A percentile compares a stretch with the other conserved stretches of the same genome.
Conservation (phyloP, 306 rosid genomes). For the Neltuma alba region DNA sequence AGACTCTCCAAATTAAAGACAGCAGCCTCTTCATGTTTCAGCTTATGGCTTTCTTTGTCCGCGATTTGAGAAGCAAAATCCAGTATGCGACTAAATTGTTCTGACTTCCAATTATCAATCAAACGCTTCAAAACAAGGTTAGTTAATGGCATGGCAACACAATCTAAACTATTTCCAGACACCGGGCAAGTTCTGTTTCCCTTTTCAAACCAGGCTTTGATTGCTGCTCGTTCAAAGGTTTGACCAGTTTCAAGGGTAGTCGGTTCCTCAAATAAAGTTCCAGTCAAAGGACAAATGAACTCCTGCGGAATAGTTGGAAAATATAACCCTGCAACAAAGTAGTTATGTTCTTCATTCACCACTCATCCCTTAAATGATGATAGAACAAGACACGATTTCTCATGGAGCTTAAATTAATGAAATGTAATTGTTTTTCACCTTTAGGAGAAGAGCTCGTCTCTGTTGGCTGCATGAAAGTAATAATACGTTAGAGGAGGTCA, state of each 20-base stretch:
- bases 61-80: conserved; percentile 53
- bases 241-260: conserved; percentile 79
- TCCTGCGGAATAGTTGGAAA: conserved; percentile 61
- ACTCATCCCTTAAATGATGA: conserved; percentile 38
- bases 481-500: conserved; percentile 17
- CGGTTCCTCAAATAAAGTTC: conserved; percentile 73
- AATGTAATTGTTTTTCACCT: conserved; percentile 53
- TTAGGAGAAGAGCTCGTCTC: conserved; percentile 41
- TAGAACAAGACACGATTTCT: conserved; percentile 15
- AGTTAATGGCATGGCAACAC: conserved; percentile 53
- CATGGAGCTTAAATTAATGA: conserved; percentile 22
- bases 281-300: conserved; percentile 75
- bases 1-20: conserved; percentile 56
- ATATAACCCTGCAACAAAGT: conserved; percentile 53
- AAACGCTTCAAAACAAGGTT: conserved; percentile 72
- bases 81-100: conserved; percentile 47
- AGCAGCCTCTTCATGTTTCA: conserved; percentile 44
- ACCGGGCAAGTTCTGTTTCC: conserved; percentile 79
- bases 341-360: conserved; percentile 25
- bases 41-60: conserved; percentile 35
- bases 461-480: conserved; percentile 52
- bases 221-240: conserved; percentile 71
- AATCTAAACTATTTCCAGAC: conserved; percentile 68
- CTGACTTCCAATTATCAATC: conserved; percentile 72
- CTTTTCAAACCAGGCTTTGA: conserved; percentile 72